phyloP scores from a whole-genome alignment of 208 protist genomes.

The Leishmania tropica region DNA sequence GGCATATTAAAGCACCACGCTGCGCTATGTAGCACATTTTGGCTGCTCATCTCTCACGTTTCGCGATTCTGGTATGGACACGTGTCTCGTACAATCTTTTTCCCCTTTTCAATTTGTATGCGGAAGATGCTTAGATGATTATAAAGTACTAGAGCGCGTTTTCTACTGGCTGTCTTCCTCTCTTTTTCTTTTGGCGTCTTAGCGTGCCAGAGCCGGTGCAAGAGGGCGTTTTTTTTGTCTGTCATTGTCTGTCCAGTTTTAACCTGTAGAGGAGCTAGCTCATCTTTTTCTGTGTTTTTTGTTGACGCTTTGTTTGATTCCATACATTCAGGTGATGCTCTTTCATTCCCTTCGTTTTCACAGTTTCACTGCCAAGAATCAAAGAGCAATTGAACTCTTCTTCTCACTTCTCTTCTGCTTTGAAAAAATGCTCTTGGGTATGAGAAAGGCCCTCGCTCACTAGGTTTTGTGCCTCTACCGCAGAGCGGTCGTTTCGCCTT shows the following conservation, averaged over 20 bases:
- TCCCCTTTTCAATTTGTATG: neutral
- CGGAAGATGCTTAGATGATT: constrained; percentile 1
- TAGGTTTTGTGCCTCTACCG: neutral
- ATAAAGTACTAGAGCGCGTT: constrained; percentile 2
- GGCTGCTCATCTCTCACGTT: neutral
- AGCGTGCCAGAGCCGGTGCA: neutral
- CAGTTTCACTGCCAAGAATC: neutral
- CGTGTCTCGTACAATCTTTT: neutral
- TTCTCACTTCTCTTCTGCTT: neutral
- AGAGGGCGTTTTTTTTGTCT: constrained; percentile 3
- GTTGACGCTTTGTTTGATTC: neutral
- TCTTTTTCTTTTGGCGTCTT: constrained; percentile 3
- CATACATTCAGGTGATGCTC: neutral
- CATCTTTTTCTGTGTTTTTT: neutral
- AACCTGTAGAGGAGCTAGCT: neutral
- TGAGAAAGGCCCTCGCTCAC: neutral
- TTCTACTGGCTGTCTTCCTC: constrained; percentile 7
- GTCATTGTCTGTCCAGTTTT: neutral
- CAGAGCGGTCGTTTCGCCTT: neutral
- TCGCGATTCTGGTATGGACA: too few relatives aligned
- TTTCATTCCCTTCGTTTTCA: constrained; percentile 5
- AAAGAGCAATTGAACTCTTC: neutral
- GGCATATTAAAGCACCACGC: constrained; percentile 48
- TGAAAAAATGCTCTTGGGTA: constrained; percentile 2
- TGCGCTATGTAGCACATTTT: constrained; percentile 54